phyloP scores from a whole-genome alignment of 805 yeast genomes.

The Saccharomycopsis sp. region DNA sequence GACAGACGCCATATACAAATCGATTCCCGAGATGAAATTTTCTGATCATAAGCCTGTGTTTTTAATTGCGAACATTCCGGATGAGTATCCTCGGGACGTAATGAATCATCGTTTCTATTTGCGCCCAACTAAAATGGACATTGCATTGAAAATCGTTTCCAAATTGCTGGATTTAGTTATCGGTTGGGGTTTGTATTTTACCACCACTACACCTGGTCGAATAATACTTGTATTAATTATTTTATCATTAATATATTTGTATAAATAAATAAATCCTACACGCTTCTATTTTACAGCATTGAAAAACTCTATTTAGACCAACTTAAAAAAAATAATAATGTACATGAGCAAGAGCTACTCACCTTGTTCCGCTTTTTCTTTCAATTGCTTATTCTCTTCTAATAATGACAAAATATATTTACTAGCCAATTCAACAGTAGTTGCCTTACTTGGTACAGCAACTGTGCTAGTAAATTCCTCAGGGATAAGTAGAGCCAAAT shows the following conservation, averaged over 20 bases:
- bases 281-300: too few species aligned
- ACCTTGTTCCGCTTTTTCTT: not conserved
- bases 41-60: constrained; percentile 85
- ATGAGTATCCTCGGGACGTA: constrained; percentile 30
- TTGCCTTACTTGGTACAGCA: constrained; percentile 79
- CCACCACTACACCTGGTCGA: constrained; percentile 1
- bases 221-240: too few species aligned
- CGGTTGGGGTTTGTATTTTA: constrained; percentile 5
- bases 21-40: constrained; percentile 39
- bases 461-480: constrained; percentile 49
- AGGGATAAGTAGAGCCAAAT: constrained; percentile 63
- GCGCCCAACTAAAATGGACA: constrained; percentile 1
- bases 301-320: too few species aligned
- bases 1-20: constrained; percentile 34
- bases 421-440: constrained; percentile 88
- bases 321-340: too few species aligned
- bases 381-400: constrained; percentile 27
- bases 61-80: constrained; percentile 43
- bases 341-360: not conserved
- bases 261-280: too few species aligned
- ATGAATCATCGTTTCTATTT: constrained; percentile 20
- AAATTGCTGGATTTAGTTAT: not conserved
- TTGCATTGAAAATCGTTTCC: not conserved
- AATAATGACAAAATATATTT: constrained; percentile 50
- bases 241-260: too few species aligned